Evolutionary conservation across 345 rosid species (phyloP), one percentile per base, ranked within the genome.

Genomic region (Syzygium aqueum): DNA sequence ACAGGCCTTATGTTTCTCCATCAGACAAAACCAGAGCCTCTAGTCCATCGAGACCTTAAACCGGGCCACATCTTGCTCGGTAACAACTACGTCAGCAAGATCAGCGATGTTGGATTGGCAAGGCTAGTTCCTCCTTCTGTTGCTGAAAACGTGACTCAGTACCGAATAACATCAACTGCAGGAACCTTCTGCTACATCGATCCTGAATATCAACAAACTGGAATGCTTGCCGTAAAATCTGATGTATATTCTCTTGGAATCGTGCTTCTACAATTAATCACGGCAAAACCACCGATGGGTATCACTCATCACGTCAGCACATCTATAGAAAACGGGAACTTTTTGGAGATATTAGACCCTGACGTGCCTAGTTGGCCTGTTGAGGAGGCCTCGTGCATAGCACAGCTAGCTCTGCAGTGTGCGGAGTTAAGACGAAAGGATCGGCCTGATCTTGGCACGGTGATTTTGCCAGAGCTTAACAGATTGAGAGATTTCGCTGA

Each of bases 171-270:
- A 2, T 92, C 96, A 52, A 88, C 99, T 1, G 98, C 99, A 2
- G 99, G 99, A 77, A 97, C 98, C 6, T 95, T 96, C 91, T 94
- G 97, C 90, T 97, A 97, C 85, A 97, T 97, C 17, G 99, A 97
- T 77, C 99, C 99, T 0, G 99, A 97, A 89, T 97, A 97, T 90
- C 99, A 97, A 84, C 97, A 96, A 91, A 96, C 99, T 0, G 99
- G 99, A 86, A 93, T 95, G 96, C 93, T 97, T 25, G 98, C 98
- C 22, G 95, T 95, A 28, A 95, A 97, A 90, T 97, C 99, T 9
- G 99, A 96, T 86, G 92, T 97, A 5, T 97, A 97, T 92, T 95
- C 99, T 14, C 88, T 97, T 0, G 95, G 99, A 33, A 92, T 97
- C 83, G 84, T 97, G 89, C 94, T 97, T 90, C 95, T 97, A 37